Conservation (phyloP, 2,329 filamentous ascomycete species). For the Ambrosiella beaveri region DNA sequence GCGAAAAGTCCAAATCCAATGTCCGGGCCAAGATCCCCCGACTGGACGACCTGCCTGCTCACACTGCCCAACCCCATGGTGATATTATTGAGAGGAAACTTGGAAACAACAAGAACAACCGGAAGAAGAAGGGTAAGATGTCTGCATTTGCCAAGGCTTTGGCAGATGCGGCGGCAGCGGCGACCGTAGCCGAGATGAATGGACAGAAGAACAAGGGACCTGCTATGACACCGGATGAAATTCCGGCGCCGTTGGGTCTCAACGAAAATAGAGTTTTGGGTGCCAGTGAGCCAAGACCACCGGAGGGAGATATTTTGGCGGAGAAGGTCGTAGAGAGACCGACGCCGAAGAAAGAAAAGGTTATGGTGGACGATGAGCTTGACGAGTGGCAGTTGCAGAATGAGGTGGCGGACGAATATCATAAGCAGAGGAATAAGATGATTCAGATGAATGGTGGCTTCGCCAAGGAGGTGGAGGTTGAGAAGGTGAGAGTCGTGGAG, state of each 20-base stretch:
- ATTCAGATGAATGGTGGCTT: constrained; percentile 76
- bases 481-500: constrained; percentile 50
- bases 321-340: constrained; percentile 40
- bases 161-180: background rate
- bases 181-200: background rate
- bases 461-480: constrained; percentile 49
- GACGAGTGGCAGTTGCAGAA: constrained; percentile 51
- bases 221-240: constrained; percentile 10
- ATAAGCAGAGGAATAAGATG: constrained; percentile 64
- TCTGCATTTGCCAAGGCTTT: constrained; percentile 36
- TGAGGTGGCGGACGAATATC: constrained; percentile 69
- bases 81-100: constrained; percentile 34
- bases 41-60: constrained; percentile 16
- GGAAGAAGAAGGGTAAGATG: constrained; percentile 18
- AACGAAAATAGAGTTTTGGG: constrained; percentile 19
- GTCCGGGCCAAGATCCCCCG: constrained; percentile 12
- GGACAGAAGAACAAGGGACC: background rate
- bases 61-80: constrained; percentile 29
- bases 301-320: constrained; percentile 37
- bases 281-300: constrained; percentile 23
- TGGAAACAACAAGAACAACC: constrained; percentile 13
- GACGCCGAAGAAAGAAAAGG: constrained; percentile 15
- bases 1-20: constrained; percentile 7
- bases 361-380: constrained; percentile 14
- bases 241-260: constrained; percentile 6